Conservation (phyloP, 768 basidiomycete species). For the Collybia sp. region DNA sequence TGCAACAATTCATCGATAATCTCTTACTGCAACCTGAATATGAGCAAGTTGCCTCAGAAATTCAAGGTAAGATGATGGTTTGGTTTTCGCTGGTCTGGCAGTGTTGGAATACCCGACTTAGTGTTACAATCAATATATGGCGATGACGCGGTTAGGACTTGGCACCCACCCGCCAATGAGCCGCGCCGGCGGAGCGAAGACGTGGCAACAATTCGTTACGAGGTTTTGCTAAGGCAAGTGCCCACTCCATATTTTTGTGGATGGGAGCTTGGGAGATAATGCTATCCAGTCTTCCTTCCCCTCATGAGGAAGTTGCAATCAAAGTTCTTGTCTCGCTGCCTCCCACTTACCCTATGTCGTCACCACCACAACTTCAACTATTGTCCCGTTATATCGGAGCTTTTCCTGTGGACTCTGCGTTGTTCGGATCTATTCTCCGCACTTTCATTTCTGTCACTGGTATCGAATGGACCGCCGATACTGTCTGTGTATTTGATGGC, state of each 20-base stretch:
- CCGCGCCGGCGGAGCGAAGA: slow-evolving; percentile 12
- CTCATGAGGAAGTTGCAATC: slow-evolving; percentile 46
- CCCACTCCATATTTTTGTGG: slow-evolving; percentile 6
- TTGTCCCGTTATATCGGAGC: slow-evolving; percentile 81
- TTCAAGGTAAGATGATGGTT: slow-evolving; percentile 30
- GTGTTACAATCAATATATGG: slow-evolving; percentile 86
- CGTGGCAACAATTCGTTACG: slow-evolving; percentile 51
- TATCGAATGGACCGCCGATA: slow-evolving; percentile 71
- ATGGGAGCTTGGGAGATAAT: slow-evolving; percentile 16
- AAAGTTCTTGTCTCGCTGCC: slow-evolving; percentile 57
- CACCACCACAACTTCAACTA: slow-evolving; percentile 79
- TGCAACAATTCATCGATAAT: slow-evolving; percentile 27
- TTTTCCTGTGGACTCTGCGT: slow-evolving; percentile 64
- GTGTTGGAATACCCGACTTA: slow-evolving; percentile 17
- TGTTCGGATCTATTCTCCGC: slow-evolving; percentile 75
- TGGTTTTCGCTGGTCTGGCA: neutral
- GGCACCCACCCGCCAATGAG: slow-evolving; percentile 32
- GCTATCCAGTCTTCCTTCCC: slow-evolving; percentile 43
- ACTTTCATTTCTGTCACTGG: slow-evolving; percentile 78
- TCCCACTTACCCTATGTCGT: slow-evolving; percentile 55
- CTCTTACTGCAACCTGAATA: slow-evolving; percentile 30
- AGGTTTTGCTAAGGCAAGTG: slow-evolving; percentile 58
- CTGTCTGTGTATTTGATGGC: slow-evolving; percentile 85
- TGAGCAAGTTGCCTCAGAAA: slow-evolving; percentile 40
- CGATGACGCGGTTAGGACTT: slow-evolving; percentile 56